Conservation (phyloP, 306 rosid species). For the Trichosanthes cucumerina region DNA sequence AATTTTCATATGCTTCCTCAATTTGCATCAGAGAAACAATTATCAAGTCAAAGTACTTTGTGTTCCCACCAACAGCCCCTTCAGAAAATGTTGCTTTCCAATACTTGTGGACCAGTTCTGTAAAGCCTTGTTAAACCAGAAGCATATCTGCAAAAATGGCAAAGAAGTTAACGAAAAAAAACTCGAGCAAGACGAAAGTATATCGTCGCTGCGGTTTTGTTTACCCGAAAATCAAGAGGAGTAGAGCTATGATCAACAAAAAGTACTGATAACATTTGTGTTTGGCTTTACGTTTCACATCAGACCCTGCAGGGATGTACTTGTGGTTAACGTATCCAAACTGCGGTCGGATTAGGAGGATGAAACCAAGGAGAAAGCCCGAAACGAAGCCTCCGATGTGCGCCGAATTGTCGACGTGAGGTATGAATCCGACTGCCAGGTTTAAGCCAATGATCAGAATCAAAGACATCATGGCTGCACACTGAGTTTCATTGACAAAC, state of each 20-base stretch:
- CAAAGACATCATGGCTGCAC: constrained; percentile 47
- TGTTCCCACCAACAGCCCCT: background rate
- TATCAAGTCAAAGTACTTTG: background rate
- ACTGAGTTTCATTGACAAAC: constrained; percentile 32
- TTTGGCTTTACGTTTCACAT: constrained; percentile 37
- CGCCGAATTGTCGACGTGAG: constrained; percentile 80
- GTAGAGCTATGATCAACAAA: constrained; percentile 24
- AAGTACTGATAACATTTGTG: constrained; percentile 57
- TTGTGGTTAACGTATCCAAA: constrained; percentile 55
- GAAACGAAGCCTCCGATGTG: constrained; percentile 80
- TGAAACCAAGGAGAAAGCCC: constrained; percentile 72
- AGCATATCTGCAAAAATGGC: background rate
- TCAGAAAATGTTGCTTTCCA: background rate
- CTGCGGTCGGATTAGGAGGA: constrained; percentile 67
- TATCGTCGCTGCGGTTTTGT: background rate
- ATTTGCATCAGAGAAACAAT: background rate
- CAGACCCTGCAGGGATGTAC: constrained; percentile 53
- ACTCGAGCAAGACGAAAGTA: background rate
- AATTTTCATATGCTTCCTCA: background rate
- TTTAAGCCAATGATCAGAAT: constrained; percentile 44
- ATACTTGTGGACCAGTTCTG: background rate
- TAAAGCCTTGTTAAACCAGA: background rate
- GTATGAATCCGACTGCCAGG: constrained; percentile 75
- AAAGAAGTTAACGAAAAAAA: background rate
- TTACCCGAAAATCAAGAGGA: constrained; percentile 54